Evolutionary conservation across 2,329 filamentous ascomycete genomes (phyloP).

Genomic region (Neofusicoccum parvum): DNA sequence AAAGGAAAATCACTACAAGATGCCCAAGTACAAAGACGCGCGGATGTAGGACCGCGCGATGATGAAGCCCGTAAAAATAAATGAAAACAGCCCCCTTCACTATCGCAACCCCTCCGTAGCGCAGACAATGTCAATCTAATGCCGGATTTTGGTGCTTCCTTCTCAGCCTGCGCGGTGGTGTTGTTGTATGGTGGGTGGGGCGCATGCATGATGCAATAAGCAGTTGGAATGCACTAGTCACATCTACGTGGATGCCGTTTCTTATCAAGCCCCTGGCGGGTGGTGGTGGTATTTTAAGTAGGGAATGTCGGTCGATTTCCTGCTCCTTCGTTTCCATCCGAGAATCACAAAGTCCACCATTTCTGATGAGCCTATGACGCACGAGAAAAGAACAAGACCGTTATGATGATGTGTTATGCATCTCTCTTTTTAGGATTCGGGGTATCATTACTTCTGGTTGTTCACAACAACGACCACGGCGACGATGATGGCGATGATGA

Average conservation of each 20-base stretch:
- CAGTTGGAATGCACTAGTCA: constrained; percentile 6
- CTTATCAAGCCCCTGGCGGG: background rate
- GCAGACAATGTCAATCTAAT: background rate
- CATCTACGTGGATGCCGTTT: background rate
- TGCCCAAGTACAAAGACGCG: background rate
- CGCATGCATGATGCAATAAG: background rate
- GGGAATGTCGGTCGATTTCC: constrained; percentile 5
- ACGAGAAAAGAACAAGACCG: background rate
- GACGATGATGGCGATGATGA: constrained; percentile 41
- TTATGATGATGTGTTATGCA: background rate
- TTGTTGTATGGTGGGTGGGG: background rate
- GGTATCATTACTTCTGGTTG: constrained; percentile 26
- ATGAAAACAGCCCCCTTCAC: background rate
- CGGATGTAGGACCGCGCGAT: background rate
- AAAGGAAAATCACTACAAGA: background rate
- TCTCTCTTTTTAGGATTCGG: constrained; percentile 1
- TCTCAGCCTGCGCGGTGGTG: background rate
- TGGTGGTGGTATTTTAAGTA: background rate
- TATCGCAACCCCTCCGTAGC: background rate
- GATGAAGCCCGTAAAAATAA: background rate
- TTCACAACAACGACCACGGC: constrained; percentile 38
- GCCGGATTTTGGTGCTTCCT: background rate
- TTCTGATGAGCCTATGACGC: constrained; percentile 13
- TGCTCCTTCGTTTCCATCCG: constrained; percentile 10
- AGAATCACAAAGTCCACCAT: constrained; percentile 12